Evolutionary conservation across 2,329 filamentous ascomycete species (phyloP).

Genomic region (Zalaria sp.): DNA sequence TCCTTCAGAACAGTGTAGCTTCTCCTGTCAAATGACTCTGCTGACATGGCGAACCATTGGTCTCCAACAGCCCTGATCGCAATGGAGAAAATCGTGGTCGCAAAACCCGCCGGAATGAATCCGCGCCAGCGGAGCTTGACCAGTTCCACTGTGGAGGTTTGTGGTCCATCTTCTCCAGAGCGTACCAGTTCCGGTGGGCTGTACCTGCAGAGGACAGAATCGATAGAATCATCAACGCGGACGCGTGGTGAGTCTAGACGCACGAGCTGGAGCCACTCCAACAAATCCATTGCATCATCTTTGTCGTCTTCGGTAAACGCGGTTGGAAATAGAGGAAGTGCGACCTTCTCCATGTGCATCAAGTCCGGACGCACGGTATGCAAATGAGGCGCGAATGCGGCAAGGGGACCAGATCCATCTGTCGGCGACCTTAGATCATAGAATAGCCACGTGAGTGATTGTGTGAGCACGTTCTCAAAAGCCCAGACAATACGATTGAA

Average conservation of each 20-base stretch:
- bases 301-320: slow-evolving; percentile 33
- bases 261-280: slow-evolving; percentile 65
- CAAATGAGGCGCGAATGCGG: slow-evolving; percentile 19
- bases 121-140: slow-evolving; percentile 28
- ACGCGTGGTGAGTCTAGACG: slow-evolving; percentile 53
- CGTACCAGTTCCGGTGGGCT: slow-evolving; percentile 29
- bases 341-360: slow-evolving; percentile 11
- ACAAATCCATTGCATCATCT: slow-evolving; percentile 49
- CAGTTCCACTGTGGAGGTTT: slow-evolving; percentile 13
- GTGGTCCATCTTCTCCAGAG: slow-evolving; percentile 2
- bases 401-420: slow-evolving; percentile 8
- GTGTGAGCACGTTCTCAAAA: slow-evolving; percentile 59
- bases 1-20: slow-evolving; percentile 16
- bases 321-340: slow-evolving; percentile 17
- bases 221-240: slow-evolving; percentile 40
- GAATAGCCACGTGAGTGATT: slow-evolving; percentile 64
- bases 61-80: slow-evolving; percentile 12
- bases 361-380: slow-evolving; percentile 13
- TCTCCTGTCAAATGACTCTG: slow-evolving; percentile 14
- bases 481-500: slow-evolving; percentile 70
- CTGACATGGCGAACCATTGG: slow-evolving; percentile 18
- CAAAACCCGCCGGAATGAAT: slow-evolving; percentile 23
- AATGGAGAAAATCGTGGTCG: slow-evolving; percentile 14
- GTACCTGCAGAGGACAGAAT: slow-evolving; percentile 58
- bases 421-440: slow-evolving; percentile 36